These are phyloP conservation scores for Termitomyces sp. DNA, from an alignment of 768 basidiomycete genomes.

Conservation along the genomic window DNA sequence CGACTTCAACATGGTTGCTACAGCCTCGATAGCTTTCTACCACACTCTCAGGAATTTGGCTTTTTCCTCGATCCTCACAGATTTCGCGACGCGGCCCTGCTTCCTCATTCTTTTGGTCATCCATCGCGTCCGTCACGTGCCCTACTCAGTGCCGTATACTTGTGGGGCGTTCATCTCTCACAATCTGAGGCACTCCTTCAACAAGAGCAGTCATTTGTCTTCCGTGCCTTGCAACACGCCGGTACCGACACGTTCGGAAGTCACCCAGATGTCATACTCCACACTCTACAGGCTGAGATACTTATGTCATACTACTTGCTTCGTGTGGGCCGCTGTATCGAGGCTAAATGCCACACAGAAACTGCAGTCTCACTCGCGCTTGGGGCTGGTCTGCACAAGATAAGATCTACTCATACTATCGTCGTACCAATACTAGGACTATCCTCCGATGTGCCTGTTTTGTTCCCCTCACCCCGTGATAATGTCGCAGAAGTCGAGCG, in stretches of 20 bases:
- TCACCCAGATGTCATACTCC: conserved; percentile 43
- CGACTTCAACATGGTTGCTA: conserved; percentile 2
- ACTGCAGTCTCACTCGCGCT: conserved; percentile 47
- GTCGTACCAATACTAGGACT: conserved; percentile 31
- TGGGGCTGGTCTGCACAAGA: conserved; percentile 41
- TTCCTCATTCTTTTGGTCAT: conserved; percentile 42
- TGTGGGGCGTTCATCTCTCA: conserved; percentile 51
- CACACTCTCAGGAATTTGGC: conserved; percentile 52
- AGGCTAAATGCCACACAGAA: conserved; percentile 53
- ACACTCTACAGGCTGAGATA: conserved; percentile 56
- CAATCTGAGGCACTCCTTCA: conserved; percentile 29
- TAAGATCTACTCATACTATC: conserved; percentile 30
- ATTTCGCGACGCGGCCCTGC: conserved; percentile 41
- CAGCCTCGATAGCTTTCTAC: conserved; percentile 55
- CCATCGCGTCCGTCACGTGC: conserved; percentile 42
- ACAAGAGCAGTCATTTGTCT: conserved; percentile 42
- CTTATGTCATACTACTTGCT: conserved; percentile 65
- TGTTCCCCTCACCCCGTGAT: conserved; percentile 34
- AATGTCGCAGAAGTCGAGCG: conserved; percentile 58
- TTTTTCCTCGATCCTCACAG: conserved; percentile 55
- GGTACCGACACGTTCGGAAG: conserved; percentile 40
- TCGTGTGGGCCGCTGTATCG: conserved; percentile 49
- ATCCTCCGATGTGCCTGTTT: conserved; percentile 35
- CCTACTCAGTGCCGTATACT: conserved; percentile 41
- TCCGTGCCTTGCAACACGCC: conserved; percentile 41